A percentile compares a stretch with the other conserved stretches of the same genome.
Evolutionary conservation across 768 basidiomycete species (phyloP).

Genomic region (Botryobasidium botryosum): DNA sequence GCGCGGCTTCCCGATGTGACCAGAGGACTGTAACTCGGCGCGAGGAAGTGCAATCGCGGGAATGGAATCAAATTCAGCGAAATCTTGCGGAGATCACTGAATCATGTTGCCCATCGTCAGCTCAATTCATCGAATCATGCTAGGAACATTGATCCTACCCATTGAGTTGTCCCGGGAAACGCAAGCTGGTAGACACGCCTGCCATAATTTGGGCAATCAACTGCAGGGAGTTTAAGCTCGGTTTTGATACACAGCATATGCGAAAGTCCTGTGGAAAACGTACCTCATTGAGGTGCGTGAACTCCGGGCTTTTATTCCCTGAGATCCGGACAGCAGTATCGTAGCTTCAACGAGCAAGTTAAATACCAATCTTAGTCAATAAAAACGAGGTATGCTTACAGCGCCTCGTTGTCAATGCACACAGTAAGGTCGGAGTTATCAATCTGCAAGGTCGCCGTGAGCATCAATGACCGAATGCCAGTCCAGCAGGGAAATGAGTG

Average conservation of each 20-base stretch:
- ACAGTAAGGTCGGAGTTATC: conserved; percentile 75
- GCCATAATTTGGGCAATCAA: conserved; percentile 84
- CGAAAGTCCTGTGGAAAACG: conserved; percentile 15
- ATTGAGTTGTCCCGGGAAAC: conserved; percentile 89
- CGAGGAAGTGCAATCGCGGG: conserved; percentile 92
- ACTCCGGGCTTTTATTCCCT: conserved; percentile 45
- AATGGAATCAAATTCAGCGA: conserved; percentile 92
- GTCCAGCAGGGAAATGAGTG: too few species aligned
- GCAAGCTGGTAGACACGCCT: conserved; percentile 79
- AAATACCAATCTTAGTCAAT: not conserved
- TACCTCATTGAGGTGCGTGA: conserved; percentile 53
- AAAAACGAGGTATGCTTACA: conserved; percentile 30
- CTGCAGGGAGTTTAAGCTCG: conserved; percentile 23
- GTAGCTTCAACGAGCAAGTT: conserved; percentile 30
- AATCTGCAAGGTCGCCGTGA: too few species aligned
- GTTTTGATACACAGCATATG: too few species aligned
- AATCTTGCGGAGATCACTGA: conserved; percentile 72
- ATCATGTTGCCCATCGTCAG: not conserved
- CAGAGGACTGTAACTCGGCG: conserved; percentile 88
- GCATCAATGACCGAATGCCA: too few species aligned
- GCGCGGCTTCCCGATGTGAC: conserved; percentile 43
- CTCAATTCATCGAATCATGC: conserved; percentile 3
- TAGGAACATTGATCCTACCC: conserved; percentile 32
- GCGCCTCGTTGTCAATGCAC: conserved; percentile 75
- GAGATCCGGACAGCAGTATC: conserved; percentile 50